These are phyloP conservation scores for Eimeria maxima DNA, from an alignment of 169 alveolate species.

Conservation along the genomic window DNA sequence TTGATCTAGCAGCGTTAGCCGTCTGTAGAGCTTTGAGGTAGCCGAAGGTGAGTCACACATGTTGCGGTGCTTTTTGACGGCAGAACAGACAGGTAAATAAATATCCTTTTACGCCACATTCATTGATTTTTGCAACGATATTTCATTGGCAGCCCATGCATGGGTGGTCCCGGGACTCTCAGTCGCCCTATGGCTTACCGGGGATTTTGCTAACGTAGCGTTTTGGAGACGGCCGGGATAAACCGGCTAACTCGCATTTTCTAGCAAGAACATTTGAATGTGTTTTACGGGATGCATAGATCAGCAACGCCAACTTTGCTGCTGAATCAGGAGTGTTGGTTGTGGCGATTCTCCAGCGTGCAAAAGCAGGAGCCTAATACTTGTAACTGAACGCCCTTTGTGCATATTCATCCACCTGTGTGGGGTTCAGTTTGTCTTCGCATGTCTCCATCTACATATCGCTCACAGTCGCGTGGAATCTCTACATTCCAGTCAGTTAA, in stretches of 20 bases:
- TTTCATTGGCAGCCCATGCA: background rate
- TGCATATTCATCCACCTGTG: background rate
- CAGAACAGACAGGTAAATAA: background rate
- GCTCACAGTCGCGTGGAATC: slow-evolving; percentile 49
- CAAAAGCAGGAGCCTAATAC: background rate
- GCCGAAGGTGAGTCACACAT: background rate
- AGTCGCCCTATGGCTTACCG: background rate
- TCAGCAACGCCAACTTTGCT: background rate
- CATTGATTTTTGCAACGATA: background rate
- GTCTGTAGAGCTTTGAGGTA: background rate
- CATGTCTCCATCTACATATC: slow-evolving; percentile 56
- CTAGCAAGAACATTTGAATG: background rate
- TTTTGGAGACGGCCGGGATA: background rate
- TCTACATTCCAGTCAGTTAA: background rate
- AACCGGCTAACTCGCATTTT: background rate
- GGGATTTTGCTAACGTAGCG: background rate
- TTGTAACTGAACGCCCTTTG: background rate
- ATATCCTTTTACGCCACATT: background rate
- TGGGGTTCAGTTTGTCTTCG: background rate
- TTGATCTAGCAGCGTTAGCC: background rate
- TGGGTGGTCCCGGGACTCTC: background rate
- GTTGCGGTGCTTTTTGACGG: background rate
- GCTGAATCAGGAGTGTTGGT: background rate
- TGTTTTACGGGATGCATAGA: background rate
- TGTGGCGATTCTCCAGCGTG: background rate